Evolutionary conservation across 371 early-diverging fungal species (phyloP).

Genomic region (Lichtheimia ramosa): DNA sequence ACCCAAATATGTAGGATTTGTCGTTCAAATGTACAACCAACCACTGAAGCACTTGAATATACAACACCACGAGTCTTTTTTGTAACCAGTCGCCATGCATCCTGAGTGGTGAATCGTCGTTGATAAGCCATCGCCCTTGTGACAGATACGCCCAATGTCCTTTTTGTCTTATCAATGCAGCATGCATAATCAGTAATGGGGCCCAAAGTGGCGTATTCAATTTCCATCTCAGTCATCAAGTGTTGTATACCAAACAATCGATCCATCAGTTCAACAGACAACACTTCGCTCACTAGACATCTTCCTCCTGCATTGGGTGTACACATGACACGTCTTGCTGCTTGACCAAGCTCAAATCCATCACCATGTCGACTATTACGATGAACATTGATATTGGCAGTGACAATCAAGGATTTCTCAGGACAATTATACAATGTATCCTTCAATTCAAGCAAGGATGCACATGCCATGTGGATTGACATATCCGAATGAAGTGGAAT

Average conservation of each 20-base stretch:
- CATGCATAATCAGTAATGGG: conserved; percentile 61
- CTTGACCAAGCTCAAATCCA: conserved; percentile 2
- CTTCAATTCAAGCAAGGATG: conserved; percentile 11
- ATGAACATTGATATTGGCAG: conserved; percentile 22
- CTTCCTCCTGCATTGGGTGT: conserved; percentile 58
- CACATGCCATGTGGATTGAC: conserved; percentile 26
- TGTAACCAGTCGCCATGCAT: conserved; percentile 41
- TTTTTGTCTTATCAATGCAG: conserved; percentile 9
- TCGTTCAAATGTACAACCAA: conserved; percentile 38
- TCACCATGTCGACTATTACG: not conserved
- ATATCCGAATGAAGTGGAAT: conserved; percentile 22
- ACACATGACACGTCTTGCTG: conserved; percentile 30
- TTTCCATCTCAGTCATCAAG: conserved; percentile 58
- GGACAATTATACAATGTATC: conserved; percentile 6
- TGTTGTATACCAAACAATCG: conserved; percentile 47
- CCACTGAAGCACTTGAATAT: conserved; percentile 35
- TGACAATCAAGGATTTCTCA: conserved; percentile 12
- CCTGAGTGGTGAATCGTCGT: conserved; percentile 35
- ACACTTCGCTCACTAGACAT: conserved; percentile 50
- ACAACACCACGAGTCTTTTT: conserved; percentile 49
- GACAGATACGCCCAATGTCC: conserved; percentile 51
- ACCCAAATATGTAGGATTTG: conserved; percentile 63
- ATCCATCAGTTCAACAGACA: conserved; percentile 52
- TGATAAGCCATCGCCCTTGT: conserved; percentile 53
- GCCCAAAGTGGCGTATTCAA: conserved; percentile 38